phyloP scores from a whole-genome alignment of 169 alveolate species.

The Cryptosporidium ryanae region DNA sequence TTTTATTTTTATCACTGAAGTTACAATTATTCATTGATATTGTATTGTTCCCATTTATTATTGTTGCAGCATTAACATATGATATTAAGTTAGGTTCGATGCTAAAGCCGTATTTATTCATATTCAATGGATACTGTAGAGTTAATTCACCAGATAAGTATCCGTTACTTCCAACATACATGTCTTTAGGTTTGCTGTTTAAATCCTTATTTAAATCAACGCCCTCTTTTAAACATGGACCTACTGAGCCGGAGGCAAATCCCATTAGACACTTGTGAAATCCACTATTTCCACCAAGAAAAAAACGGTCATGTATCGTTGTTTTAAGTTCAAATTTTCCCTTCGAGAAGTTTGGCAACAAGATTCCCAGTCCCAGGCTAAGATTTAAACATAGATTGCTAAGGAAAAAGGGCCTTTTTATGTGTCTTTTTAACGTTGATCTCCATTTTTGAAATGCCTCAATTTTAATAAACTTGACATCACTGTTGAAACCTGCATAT shows the following conservation, averaged over 20 bases:
- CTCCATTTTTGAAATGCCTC: constrained; percentile 61
- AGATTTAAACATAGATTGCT: constrained; percentile 15
- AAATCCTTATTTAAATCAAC: not conserved
- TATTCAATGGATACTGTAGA: constrained; percentile 28
- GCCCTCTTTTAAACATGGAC: constrained; percentile 23
- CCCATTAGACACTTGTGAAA: constrained; percentile 49
- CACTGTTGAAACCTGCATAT: constrained; percentile 63
- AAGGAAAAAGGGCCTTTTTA: not conserved
- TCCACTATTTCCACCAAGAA: constrained; percentile 67
- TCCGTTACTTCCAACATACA: constrained; percentile 46
- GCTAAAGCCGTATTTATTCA: constrained; percentile 2
- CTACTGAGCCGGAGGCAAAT: constrained; percentile 58
- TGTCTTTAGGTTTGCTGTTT: not conserved
- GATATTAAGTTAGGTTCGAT: constrained; percentile 30
- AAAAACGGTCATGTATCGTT: constrained; percentile 55
- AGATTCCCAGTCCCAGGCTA: constrained; percentile 31
- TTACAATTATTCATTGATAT: not conserved
- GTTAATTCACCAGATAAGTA: constrained; percentile 10
- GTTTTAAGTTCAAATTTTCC: not conserved
- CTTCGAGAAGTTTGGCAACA: constrained; percentile 23
- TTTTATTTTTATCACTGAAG: not conserved
- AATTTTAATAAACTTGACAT: constrained; percentile 23
- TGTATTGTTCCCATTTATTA: not conserved
- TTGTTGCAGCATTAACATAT: constrained; percentile 14
- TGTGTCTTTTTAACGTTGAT: not conserved